A percentile compares a stretch with the other conserved stretches of the same genome.
Conservation (phyloP, 441 rosid species). For the Arabidopsis lyrata region DNA sequence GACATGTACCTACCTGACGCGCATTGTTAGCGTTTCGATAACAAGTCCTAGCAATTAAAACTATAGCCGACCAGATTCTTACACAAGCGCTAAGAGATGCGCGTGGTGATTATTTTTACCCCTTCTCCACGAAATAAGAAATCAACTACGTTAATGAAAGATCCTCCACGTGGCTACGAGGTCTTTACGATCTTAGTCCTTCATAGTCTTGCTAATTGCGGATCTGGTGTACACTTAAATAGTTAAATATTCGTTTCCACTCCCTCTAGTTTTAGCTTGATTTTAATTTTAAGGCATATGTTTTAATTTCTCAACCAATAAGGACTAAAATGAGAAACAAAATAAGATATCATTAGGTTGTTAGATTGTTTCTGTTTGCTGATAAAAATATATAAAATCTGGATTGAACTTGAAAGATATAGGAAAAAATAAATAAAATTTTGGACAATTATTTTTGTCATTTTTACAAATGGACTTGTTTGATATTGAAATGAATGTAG, state of each 20-base stretch:
- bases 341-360: too few species aligned
- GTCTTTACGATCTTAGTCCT: background rate
- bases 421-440: too few species aligned
- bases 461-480: too few species aligned
- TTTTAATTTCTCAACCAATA: background rate
- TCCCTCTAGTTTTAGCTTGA: slow-evolving; percentile 9
- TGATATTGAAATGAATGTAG: too few species aligned
- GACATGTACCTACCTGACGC: background rate
- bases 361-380: too few species aligned
- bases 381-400: too few species aligned
- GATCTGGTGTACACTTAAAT: background rate
- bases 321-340: too few species aligned
- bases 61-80: background rate
- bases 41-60: background rate
- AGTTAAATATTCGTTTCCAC: background rate
- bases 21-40: background rate
- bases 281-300: background rate
- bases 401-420: too few species aligned
- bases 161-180: background rate
- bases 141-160: background rate
- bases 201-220: background rate
- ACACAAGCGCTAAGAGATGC: background rate
- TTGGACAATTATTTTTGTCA: too few species aligned
- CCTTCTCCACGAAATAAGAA: slow-evolving; percentile 29
- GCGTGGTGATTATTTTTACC: background rate